phyloP scores from a whole-genome alignment of 2,329 filamentous ascomycete genomes.

The Arachnomyces sp. region DNA sequence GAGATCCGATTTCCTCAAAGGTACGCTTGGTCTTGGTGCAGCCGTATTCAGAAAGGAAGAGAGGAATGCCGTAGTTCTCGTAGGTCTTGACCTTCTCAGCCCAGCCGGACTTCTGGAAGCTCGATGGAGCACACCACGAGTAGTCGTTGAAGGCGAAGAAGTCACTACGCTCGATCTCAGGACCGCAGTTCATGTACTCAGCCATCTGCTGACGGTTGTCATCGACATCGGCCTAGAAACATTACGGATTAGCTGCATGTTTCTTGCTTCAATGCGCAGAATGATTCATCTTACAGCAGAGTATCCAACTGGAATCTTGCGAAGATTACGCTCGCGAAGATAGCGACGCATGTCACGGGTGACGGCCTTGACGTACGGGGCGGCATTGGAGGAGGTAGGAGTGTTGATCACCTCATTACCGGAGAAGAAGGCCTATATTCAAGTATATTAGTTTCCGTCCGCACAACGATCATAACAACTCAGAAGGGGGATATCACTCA shows the following conservation, averaged over 20 bases:
- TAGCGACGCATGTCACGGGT: slow-evolving; percentile 71
- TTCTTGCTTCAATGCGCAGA: neutral
- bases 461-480: neutral
- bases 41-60: slow-evolving; percentile 93
- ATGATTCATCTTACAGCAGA: slow-evolving; percentile 36
- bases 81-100: slow-evolving; percentile 83
- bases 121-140: slow-evolving; percentile 68
- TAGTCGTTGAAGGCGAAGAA: slow-evolving; percentile 89
- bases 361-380: slow-evolving; percentile 70
- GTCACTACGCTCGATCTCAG: slow-evolving; percentile 73
- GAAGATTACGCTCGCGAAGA: slow-evolving; percentile 54
- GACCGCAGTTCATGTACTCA: slow-evolving; percentile 87
- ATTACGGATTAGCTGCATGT: neutral
- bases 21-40: slow-evolving; percentile 75
- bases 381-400: slow-evolving; percentile 53
- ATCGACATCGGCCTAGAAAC: slow-evolving; percentile 62
- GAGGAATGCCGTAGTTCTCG: slow-evolving; percentile 74
- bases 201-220: slow-evolving; percentile 82
- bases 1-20: slow-evolving; percentile 69
- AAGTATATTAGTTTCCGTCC: neutral
- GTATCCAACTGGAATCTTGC: slow-evolving; percentile 67
- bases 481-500: slow-evolving; percentile 4
- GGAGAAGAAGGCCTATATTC: slow-evolving; percentile 62
- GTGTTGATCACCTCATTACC: slow-evolving; percentile 76
- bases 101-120: slow-evolving; percentile 71